phyloP scores from a whole-genome alignment of 2,329 filamentous ascomycete genomes.

The Sclerotinia nivalis region DNA sequence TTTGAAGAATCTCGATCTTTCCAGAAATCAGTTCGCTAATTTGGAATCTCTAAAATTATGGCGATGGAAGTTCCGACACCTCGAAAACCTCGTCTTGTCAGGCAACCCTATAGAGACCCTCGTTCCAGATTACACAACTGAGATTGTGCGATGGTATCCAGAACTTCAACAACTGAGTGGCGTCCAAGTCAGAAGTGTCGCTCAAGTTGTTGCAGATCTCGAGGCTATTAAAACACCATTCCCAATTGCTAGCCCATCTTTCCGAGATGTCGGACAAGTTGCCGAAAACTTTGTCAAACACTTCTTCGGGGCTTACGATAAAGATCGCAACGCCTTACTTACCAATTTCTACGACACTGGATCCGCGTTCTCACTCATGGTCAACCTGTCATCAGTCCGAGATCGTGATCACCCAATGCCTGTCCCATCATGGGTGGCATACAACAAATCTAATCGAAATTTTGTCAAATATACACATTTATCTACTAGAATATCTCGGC shows the following conservation, averaged over 20 bases:
- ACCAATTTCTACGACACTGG: conserved; percentile 72
- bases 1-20: conserved; percentile 85
- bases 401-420: conserved; percentile 45
- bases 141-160: conserved; percentile 80
- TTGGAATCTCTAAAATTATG: conserved; percentile 70
- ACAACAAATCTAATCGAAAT: conserved; percentile 78
- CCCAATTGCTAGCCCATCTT: conserved; percentile 64
- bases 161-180: conserved; percentile 76
- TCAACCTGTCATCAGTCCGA: conserved; percentile 64
- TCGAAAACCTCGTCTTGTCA: conserved; percentile 78
- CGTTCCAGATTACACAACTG: conserved; percentile 65
- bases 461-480: conserved; percentile 66
- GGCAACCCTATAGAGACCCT: conserved; percentile 71
- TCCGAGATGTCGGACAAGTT: conserved; percentile 72
- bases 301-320: conserved; percentile 75
- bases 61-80: conserved; percentile 73
- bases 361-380: conserved; percentile 73
- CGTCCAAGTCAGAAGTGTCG: conserved; percentile 68
- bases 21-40: conserved; percentile 74
- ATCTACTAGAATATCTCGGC: conserved; percentile 62
- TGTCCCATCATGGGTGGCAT: conserved; percentile 66
- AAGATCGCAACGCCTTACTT: conserved; percentile 63
- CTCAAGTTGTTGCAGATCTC: conserved; percentile 62
- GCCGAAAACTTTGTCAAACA: conserved; percentile 74
- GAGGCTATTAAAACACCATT: conserved; percentile 55